Percentiles rank a stretch among this genome's conserved stretches.
phyloP scores from a whole-genome alignment of 1,284 basidiomycete species.

The Erythrobasidium hasegawianum region DNA sequence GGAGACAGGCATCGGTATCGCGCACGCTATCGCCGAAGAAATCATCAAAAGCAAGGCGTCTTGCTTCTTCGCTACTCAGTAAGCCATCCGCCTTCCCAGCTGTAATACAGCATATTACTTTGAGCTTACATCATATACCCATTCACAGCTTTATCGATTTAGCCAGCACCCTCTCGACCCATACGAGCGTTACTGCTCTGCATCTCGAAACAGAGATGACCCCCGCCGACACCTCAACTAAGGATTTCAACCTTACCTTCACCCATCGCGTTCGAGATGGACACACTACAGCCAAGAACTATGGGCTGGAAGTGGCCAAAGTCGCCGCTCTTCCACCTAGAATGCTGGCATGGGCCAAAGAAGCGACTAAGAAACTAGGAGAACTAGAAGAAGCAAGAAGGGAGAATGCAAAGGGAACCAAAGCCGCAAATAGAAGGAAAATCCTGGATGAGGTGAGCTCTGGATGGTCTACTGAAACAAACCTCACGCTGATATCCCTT shows the following conservation, averaged over 20 bases:
- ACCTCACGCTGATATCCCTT: no score
- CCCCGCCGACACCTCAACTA: conserved; percentile 42
- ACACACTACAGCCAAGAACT: conserved; percentile 45
- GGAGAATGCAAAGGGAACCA: conserved; percentile 60
- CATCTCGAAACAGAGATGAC: conserved; percentile 74
- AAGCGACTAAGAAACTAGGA: conserved; percentile 61
- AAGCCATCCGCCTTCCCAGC: conserved; percentile 38
- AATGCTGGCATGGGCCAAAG: conserved; percentile 60
- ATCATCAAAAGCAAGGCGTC: conserved; percentile 67
- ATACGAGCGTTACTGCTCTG: conserved; percentile 56
- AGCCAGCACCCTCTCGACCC: conserved; percentile 47
- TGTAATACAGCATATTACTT: no score
- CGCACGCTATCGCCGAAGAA: conserved; percentile 85
- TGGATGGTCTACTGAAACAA: no score
- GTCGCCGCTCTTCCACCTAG: conserved; percentile 73
- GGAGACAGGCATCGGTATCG: conserved; percentile 67
- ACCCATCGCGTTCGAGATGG: conserved; percentile 51
- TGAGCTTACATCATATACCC: no score
- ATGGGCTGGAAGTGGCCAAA: conserved; percentile 69
- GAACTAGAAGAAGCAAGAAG: conserved; percentile 60
- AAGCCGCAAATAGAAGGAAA: conserved; percentile 61
- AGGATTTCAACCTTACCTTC: conserved; percentile 66
- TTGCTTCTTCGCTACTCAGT: conserved; percentile 84
- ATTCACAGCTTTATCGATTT: conserved; percentile 59
- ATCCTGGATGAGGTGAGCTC: conserved; percentile 60